These are phyloP conservation scores for Magnaporthales sp. DNA, from an alignment of 2,329 filamentous ascomycete genomes.

Conservation along the genomic window DNA sequence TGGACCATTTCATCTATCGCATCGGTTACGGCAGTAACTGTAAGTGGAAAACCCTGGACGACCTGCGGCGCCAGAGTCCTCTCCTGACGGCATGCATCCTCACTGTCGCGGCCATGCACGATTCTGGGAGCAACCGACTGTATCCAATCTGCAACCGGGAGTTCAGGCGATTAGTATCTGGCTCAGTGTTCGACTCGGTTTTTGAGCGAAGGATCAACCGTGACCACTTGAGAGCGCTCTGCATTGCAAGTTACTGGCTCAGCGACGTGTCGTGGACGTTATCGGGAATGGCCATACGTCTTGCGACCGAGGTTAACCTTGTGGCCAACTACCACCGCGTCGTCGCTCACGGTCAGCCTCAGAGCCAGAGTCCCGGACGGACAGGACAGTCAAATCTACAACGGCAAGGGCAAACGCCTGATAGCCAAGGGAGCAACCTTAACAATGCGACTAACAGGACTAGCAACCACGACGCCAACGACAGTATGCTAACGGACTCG, in stretches of 20 bases:
- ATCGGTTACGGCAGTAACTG: slow-evolving; percentile 33
- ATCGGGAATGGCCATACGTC: slow-evolving; percentile 42
- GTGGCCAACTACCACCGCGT: slow-evolving; percentile 31
- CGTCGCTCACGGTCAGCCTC: slow-evolving; percentile 12
- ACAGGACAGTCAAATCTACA: background rate
- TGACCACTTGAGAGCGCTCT: slow-evolving; percentile 50
- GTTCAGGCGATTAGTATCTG: slow-evolving; percentile 44
- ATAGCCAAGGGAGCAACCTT: background rate
- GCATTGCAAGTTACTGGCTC: slow-evolving; percentile 54
- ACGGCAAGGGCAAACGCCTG: background rate
- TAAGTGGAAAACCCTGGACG: slow-evolving; percentile 38
- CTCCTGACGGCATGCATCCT: slow-evolving; percentile 46
- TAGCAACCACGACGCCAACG: background rate
- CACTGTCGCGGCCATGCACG: slow-evolving; percentile 49
- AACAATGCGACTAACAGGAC: background rate
- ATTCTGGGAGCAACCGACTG: slow-evolving; percentile 39
- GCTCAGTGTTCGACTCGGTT: slow-evolving; percentile 12
- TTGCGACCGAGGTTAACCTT: slow-evolving; percentile 38
- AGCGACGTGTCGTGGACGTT: slow-evolving; percentile 55
- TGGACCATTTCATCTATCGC: slow-evolving; percentile 41
- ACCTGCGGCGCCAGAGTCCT: slow-evolving; percentile 43
- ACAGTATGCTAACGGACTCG: background rate
- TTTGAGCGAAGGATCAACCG: slow-evolving; percentile 21
- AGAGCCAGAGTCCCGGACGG: slow-evolving; percentile 14
- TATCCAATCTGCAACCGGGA: slow-evolving; percentile 45